Base-by-base conservation (phyloP, 495 filamentous ascomycete species). In the Trypethelium eluteriae region DNA sequence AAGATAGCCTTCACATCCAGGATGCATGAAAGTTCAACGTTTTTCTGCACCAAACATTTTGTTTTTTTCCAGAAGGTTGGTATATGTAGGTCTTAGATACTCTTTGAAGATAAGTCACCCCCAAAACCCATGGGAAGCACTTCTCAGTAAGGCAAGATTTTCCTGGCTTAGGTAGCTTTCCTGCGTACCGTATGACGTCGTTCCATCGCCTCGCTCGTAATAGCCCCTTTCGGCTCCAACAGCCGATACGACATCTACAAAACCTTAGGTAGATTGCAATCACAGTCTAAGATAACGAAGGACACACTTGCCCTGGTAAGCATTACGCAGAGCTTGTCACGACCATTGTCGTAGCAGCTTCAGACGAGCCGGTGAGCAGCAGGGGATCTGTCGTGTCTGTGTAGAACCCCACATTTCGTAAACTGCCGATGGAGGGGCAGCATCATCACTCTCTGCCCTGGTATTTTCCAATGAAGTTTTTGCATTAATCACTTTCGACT, bases 341-440 rank as follows among this genome's bases (percentile, higher is more conserved):
- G 25, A 25, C 25, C 25, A 25, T 25, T 25, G 25, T 25, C 25
- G 25, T 25, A 25, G 25, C 25, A 25, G 25, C 0, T 25, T 25
- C 41, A 44, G 41, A 44, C 41, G 14, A 44, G 41, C 25, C 25
- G 25, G 25, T 25, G 25, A 25, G 25, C 25, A 25, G 25, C 25
- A 25, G 25, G 25, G 25, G 25, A 25, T 25, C 25, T 25, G 25
- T 25, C 25, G 25, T 25, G 25, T 25, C 25, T 25, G 32, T n/a
- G 32, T 10, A 7, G 53, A 36, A 59, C 53, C 53, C 53, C 53
- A 59, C 53, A 36, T 36, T 59, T 36, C 25, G 14, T 10, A 7
- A 59, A 59, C 32, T 59, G 53, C 53, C 53, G 53, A 32, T 36
- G 53, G 53, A 59, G 53, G 53, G 53, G 53, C 32, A 59, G 10